Evolutionary conservation across 495 filamentous ascomycete genomes (phyloP).

Genomic region (Darksidea phi): DNA sequence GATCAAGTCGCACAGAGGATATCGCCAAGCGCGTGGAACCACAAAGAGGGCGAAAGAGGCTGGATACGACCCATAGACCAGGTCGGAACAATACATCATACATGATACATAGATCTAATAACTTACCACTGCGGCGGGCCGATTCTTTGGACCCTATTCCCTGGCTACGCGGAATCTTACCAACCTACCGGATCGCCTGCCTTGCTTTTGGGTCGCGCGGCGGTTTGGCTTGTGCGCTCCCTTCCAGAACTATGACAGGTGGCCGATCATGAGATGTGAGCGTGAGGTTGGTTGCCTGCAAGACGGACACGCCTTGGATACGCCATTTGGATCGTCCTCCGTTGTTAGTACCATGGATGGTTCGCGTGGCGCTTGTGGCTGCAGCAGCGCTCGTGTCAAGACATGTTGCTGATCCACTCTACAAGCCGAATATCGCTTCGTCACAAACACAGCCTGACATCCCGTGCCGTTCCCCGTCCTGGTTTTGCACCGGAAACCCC

Average conservation of each 20-base stretch:
- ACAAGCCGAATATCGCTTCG: no score
- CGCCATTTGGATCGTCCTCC: conserved; percentile 9
- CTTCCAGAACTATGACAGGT: conserved; percentile 3
- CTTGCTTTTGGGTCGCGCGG: conserved; percentile 4
- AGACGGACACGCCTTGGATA: conserved; percentile 1
- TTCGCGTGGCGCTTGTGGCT: conserved; percentile 16
- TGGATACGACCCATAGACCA: conserved; percentile 16
- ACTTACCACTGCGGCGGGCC: conserved; percentile 26
- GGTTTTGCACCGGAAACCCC: no score
- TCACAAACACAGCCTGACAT: no score
- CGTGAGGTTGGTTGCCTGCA: background rate
- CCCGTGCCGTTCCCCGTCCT: no score
- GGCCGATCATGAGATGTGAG: background rate
- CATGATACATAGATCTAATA: conserved; percentile 29
- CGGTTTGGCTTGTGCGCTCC: background rate
- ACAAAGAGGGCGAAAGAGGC: background rate
- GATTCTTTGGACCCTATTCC: conserved; percentile 17
- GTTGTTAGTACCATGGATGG: conserved; percentile 20
- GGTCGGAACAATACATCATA: conserved; percentile 31
- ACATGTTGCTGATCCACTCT: conserved; percentile 2
- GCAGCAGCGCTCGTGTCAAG: conserved; percentile 13
- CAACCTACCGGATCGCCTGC: conserved; percentile 21
- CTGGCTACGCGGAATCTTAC: background rate
- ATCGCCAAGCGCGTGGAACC: conserved; percentile 29
- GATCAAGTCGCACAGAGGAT: conserved; percentile 25